Evolutionary conservation across 805 yeast species (phyloP).

Genomic region (Ogataea angusta): DNA sequence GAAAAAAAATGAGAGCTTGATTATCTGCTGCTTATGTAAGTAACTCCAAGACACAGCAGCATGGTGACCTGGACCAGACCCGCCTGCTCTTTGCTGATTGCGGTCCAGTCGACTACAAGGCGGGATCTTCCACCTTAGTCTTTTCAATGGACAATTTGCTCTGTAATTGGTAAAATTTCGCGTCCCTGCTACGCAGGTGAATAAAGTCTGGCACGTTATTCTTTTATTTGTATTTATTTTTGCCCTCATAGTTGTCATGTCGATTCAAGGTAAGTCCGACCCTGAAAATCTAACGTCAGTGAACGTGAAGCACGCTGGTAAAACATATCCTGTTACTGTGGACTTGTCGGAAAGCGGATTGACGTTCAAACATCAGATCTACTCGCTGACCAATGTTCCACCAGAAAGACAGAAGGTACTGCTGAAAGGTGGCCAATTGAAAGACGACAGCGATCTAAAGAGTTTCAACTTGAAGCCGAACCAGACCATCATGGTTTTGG

Average conservation of each 20-base stretch:
- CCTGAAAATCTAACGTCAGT: slow-evolving; percentile 24
- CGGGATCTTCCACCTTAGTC: too few relatives aligned
- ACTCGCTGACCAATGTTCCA: slow-evolving; percentile 77
- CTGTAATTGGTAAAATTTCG: too few relatives aligned
- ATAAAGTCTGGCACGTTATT: background rate
- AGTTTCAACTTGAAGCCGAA: slow-evolving; percentile 56
- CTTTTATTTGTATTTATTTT: slow-evolving; percentile 5
- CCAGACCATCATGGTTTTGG: slow-evolving; percentile 81
- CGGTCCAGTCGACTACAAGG: too few relatives aligned
- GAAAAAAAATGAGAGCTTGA: background rate
- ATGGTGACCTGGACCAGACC: background rate
- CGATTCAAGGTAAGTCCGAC: slow-evolving; percentile 4
- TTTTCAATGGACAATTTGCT: too few relatives aligned
- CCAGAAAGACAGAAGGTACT: slow-evolving; percentile 85
- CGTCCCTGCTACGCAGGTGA: too few relatives aligned
- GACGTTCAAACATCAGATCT: slow-evolving; percentile 65
- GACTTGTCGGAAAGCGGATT: slow-evolving; percentile 55
- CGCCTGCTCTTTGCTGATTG: too few relatives aligned
- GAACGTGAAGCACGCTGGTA: slow-evolving; percentile 66
- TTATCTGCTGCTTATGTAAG: slow-evolving; percentile 8
- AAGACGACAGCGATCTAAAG: slow-evolving; percentile 56
- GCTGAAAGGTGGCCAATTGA: slow-evolving; percentile 83
- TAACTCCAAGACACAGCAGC: too few relatives aligned
- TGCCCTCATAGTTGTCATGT: slow-evolving; percentile 8
- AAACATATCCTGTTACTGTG: slow-evolving; percentile 55